Base-by-base conservation (phyloP, 1,139 yeast genomes). In the Yamadazyma blattariae region DNA sequence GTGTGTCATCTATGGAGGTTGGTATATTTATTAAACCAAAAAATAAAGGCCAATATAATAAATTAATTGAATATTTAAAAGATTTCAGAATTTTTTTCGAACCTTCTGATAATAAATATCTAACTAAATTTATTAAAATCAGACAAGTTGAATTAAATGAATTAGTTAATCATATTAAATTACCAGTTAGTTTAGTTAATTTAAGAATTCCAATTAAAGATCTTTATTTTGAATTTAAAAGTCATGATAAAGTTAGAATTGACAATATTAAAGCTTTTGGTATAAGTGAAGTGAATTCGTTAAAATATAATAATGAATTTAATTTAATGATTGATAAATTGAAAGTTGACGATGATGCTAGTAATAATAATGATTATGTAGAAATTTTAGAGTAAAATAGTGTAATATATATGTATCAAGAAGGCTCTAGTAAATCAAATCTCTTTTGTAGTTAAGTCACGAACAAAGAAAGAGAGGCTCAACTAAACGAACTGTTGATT, bases 191-290 rank as follows among this genome's bases (percentile, higher is more conserved):
- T 35, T 45, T 67, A 28, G 49, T 68, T 12, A 66, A 64, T 41
- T 47, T 64, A 42, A 52, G 57, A 33, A 49, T 69, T 13, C 58
- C 66, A 7, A 50, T 55, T 2, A 53, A 51, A 30, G 74, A 69
- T 41, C 39, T 71, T 6, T 69, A 62, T 46, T 30, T 71, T 18
- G 65, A 65, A 37, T 50, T 71, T 21, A 30, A 35, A 11, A 41
- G 47, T 5, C 48, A 55, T 1, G 7, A 17, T 17, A 17, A 17
- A 17, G 48, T 59, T n/a, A 59, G 57, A 10, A 43, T 67, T 30
- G 54, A 45, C 29, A 56, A 54, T 33, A 29, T 69, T 21, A 60
- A 64, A 44, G 70, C 59, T 0, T 68, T 61, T 42, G 76, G 76
- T 3, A 57, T 68, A 15, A 58, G 59, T 30, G 71, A 66, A 38